Evolutionary conservation across 139 green algal genomes (phyloP).

Genomic region (Edaphochlamys debaryana): DNA sequence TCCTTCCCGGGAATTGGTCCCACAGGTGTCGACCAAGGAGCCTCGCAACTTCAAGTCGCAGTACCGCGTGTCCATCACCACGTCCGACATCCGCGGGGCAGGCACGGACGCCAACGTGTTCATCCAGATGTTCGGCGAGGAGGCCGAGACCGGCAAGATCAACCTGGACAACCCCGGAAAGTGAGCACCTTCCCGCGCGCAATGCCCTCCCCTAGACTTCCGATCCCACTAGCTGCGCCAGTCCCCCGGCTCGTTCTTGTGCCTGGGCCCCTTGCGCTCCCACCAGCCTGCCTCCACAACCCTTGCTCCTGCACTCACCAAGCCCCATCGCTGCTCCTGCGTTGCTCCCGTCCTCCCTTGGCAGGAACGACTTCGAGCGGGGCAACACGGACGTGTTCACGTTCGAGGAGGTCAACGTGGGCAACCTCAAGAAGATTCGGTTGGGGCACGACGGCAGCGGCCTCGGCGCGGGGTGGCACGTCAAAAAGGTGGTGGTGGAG

Average conservation of each 20-base stretch:
- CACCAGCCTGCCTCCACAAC: no score
- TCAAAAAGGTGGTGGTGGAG: constrained; percentile 69
- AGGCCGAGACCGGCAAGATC: constrained; percentile 52
- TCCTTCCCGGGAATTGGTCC: no score
- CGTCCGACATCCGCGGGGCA: constrained; percentile 51
- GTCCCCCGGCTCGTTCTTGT: no score
- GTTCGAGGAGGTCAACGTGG: constrained; percentile 58
- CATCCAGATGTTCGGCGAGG: constrained; percentile 62
- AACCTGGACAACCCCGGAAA: constrained; percentile 47
- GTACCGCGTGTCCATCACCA: constrained; percentile 61
- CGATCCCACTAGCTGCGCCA: not conserved
- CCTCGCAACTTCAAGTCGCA: constrained; percentile 43
- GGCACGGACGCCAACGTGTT: constrained; percentile 77
- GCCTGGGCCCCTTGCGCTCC: no score
- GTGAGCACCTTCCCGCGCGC: constrained; percentile 33
- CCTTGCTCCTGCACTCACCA: no score
- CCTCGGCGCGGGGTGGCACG: constrained; percentile 69
- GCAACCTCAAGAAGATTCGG: constrained; percentile 53
- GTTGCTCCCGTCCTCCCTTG: not conserved
- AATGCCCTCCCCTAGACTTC: not conserved
- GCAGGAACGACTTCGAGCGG: constrained; percentile 72
- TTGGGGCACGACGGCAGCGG: constrained; percentile 72
- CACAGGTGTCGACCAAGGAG: constrained; percentile 38
- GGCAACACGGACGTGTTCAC: constrained; percentile 69
- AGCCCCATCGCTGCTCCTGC: no score